These are phyloP conservation scores for Globisporangium radiosum DNA, from an alignment of 352 stramenopile species.

Conservation along the genomic window DNA sequence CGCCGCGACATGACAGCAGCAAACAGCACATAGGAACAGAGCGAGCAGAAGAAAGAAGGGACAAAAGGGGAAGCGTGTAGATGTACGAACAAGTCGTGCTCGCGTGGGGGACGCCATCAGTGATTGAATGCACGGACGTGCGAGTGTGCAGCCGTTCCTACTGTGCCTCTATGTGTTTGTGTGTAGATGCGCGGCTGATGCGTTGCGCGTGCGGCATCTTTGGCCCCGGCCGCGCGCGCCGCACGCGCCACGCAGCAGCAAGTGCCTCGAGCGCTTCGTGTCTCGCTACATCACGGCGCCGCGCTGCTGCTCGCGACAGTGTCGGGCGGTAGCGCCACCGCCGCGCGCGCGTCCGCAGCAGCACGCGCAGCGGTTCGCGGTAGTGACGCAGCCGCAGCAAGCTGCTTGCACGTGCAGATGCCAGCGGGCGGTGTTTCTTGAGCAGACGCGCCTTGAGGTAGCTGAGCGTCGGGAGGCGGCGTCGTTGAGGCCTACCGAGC, in stretches of 20 bases:
- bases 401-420: slow-evolving; percentile 13
- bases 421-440: slow-evolving; percentile 14
- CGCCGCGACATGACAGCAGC: background rate
- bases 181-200: background rate
- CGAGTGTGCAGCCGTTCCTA: background rate
- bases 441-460: slow-evolving; percentile 16
- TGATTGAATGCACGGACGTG: background rate
- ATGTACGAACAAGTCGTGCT: background rate
- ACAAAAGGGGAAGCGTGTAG: background rate
- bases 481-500: background rate
- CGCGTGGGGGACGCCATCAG: background rate
- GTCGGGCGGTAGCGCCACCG: background rate
- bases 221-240: background rate
- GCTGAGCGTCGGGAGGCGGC: slow-evolving; percentile 10
- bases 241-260: background rate
- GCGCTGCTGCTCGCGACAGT: background rate
- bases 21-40: background rate
- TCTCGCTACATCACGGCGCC: background rate
- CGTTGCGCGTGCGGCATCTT: background rate
- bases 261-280: background rate
- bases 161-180: background rate
- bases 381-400: slow-evolving; percentile 12
- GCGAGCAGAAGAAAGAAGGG: background rate
- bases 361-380: slow-evolving; percentile 1
- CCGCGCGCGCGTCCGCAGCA: background rate